Evolutionary conservation across 2,329 filamentous ascomycete genomes (phyloP).

Genomic region (Thielaviopsis ethacetica): DNA sequence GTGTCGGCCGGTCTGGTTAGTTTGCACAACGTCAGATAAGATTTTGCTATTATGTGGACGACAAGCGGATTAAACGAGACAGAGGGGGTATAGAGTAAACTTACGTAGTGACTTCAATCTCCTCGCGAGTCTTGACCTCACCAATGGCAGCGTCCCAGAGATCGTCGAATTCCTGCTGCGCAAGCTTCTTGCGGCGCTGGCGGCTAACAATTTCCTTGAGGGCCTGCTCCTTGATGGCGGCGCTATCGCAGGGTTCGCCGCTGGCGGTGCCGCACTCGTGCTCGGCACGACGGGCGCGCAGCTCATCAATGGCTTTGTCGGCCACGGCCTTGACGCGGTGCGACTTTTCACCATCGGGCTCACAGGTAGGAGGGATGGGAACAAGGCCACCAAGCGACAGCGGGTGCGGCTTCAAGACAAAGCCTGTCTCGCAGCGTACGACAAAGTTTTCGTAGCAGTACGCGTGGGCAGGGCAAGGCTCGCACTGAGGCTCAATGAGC

Average conservation of each 20-base stretch:
- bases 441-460: slow-evolving; percentile 68
- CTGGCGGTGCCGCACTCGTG: slow-evolving; percentile 71
- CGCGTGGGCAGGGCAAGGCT: slow-evolving; percentile 78
- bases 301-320: slow-evolving; percentile 70
- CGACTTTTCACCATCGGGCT: slow-evolving; percentile 86
- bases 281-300: slow-evolving; percentile 70
- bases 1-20: slow-evolving; percentile 73
- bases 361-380: slow-evolving; percentile 79
- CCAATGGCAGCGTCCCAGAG: slow-evolving; percentile 62
- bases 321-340: slow-evolving; percentile 75
- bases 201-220: slow-evolving; percentile 62
- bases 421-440: slow-evolving; percentile 71
- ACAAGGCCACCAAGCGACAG: slow-evolving; percentile 65
- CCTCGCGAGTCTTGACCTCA: slow-evolving; percentile 48
- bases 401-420: slow-evolving; percentile 70
- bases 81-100: slow-evolving; percentile 21
- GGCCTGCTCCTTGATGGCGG: slow-evolving; percentile 48
- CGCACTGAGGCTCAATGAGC: slow-evolving; percentile 64
- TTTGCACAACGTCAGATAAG: slow-evolving; percentile 35
- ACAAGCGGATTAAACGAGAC: slow-evolving; percentile 7
- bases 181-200: slow-evolving; percentile 69
- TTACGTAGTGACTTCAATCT: slow-evolving; percentile 41
- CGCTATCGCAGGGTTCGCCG: slow-evolving; percentile 40
- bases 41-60: slow-evolving; percentile 13
- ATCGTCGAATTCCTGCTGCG: slow-evolving; percentile 78